phyloP scores from a whole-genome alignment of 2,329 filamentous ascomycete species.

The Trichoderma aggressivum region DNA sequence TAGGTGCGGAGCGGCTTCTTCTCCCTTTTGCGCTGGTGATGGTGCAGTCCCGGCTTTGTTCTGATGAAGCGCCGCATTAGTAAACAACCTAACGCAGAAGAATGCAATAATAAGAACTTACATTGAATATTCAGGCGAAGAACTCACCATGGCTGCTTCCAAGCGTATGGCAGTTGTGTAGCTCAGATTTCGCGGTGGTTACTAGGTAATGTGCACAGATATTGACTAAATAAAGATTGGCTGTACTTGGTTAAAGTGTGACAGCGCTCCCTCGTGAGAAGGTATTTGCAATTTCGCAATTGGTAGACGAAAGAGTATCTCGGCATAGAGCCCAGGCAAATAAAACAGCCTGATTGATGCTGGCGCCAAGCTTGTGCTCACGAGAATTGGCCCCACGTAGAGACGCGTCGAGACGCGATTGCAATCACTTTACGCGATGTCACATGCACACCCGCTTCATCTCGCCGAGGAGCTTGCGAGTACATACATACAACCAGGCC shows the following conservation, averaged over 20 bases:
- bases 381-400: slow-evolving; percentile 19
- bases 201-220: neutral
- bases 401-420: slow-evolving; percentile 24
- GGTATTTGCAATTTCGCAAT: neutral
- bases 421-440: slow-evolving; percentile 20
- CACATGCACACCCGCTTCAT: slow-evolving; percentile 18
- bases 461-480: neutral
- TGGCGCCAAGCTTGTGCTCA: neutral
- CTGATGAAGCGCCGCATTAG: slow-evolving; percentile 21
- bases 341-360: neutral
- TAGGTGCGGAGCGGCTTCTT: slow-evolving; percentile 42
- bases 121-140: slow-evolving; percentile 33
- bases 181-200: neutral
- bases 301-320: neutral
- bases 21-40: slow-evolving; percentile 29
- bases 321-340: neutral
- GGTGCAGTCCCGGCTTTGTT: slow-evolving; percentile 30
- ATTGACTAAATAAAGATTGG: neutral
- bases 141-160: slow-evolving; percentile 22
- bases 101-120: neutral
- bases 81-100: neutral
- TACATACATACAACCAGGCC: neutral
- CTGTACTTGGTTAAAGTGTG: neutral
- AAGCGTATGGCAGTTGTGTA: neutral
- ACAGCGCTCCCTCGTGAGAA: neutral